Evolutionary conservation across 345 rosid genomes (phyloP).

Genomic region (Durio zibethinus): DNA sequence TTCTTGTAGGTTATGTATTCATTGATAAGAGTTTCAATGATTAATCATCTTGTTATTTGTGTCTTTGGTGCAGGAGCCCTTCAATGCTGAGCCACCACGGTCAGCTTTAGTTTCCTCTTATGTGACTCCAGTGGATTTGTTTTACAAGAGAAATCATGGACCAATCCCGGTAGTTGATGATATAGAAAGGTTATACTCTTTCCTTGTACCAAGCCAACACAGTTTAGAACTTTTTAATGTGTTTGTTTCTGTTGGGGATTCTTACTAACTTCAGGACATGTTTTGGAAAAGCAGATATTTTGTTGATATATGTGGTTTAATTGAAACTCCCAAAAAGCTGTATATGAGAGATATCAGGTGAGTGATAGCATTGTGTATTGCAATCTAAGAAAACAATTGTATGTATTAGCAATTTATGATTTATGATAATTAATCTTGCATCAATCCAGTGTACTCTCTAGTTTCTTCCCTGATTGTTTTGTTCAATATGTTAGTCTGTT

Average conservation of each 20-base stretch:
- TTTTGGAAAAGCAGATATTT: constrained; percentile 48
- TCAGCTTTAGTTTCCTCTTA: constrained; percentile 62
- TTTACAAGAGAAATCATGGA: constrained; percentile 94
- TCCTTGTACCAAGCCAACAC: background rate
- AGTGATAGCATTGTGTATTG: constrained; percentile 9
- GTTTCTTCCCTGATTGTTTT: background rate
- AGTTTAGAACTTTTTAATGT: background rate
- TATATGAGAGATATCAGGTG: constrained; percentile 73
- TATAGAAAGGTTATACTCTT: constrained; percentile 44
- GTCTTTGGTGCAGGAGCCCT: constrained; percentile 61
- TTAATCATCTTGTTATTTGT: background rate
- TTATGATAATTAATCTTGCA: background rate
- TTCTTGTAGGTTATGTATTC: background rate
- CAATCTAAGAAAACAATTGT: background rate
- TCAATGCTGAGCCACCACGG: constrained; percentile 94
- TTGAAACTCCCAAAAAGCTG: constrained; percentile 50
- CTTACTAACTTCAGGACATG: constrained; percentile 9
- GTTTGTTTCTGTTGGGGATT: background rate
- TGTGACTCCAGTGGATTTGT: constrained; percentile 76
- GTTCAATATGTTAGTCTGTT: background rate
- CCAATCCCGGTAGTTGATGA: constrained; percentile 81
- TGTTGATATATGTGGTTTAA: constrained; percentile 48
- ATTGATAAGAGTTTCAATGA: background rate
- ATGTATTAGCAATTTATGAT: background rate
- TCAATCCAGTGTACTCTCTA: background rate